Conservation (phyloP, 257 asterid genomes). For the Gardenia jasminoides region DNA sequence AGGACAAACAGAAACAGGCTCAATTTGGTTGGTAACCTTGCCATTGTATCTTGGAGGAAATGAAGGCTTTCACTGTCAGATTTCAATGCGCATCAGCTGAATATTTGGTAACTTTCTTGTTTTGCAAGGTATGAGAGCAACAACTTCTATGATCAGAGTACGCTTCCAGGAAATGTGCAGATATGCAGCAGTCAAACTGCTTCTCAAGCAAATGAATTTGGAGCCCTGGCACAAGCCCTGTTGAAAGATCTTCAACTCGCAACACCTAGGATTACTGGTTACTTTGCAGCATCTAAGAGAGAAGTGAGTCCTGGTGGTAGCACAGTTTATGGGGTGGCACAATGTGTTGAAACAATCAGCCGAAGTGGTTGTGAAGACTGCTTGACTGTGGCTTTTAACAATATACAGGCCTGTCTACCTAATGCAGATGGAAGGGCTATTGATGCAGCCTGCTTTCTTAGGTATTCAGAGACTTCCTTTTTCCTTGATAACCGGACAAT, state of each 20-base stretch:
- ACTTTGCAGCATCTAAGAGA: conserved; percentile 54
- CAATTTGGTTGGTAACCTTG: no score
- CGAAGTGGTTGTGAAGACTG: conserved; percentile 65
- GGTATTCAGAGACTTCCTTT: conserved; percentile 60
- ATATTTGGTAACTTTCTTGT: background rate
- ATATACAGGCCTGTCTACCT: conserved; percentile 68
- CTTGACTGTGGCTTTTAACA: conserved; percentile 57
- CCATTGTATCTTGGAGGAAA: no score
- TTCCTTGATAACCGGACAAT: conserved; percentile 58
- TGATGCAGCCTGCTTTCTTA: conserved; percentile 70
- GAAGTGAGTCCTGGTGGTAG: conserved; percentile 20
- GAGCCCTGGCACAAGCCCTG: conserved; percentile 31
- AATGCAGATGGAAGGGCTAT: conserved; percentile 65
- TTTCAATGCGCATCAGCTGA: background rate
- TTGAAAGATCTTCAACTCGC: conserved; percentile 55
- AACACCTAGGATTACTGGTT: conserved; percentile 60
- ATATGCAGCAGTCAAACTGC: conserved; percentile 61
- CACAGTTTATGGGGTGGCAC: conserved; percentile 58
- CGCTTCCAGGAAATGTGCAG: conserved; percentile 63
- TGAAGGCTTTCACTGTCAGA: no score
- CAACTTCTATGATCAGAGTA: conserved; percentile 61
- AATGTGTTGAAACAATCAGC: conserved; percentile 64
- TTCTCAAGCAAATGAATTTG: conserved; percentile 46
- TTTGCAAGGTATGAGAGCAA: conserved; percentile 70
- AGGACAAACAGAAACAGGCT: no score